These are phyloP conservation scores for Gloeostereum incarnatum DNA, from an alignment of 768 basidiomycete species.

Conservation along the genomic window DNA sequence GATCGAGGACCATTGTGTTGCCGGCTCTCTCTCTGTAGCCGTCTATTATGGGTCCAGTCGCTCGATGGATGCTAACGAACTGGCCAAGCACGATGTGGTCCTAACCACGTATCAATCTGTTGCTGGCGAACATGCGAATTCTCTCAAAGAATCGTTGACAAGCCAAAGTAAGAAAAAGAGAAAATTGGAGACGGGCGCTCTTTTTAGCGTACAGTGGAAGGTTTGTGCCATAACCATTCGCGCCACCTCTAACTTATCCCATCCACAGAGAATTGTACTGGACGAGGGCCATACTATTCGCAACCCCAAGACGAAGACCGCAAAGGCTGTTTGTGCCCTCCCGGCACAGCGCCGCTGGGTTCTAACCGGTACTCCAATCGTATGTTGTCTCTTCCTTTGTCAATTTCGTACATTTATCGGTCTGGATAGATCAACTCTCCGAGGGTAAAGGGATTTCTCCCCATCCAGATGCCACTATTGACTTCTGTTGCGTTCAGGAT, in stretches of 20 bases:
- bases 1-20: constrained; percentile 60
- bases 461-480: neutral
- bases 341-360: constrained; percentile 72
- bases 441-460: constrained; percentile 29
- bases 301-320: constrained; percentile 82
- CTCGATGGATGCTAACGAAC: constrained; percentile 42
- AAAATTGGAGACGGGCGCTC: constrained; percentile 36
- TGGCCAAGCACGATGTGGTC: constrained; percentile 67
- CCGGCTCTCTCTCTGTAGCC: constrained; percentile 40
- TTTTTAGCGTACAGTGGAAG: constrained; percentile 81
- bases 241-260: neutral
- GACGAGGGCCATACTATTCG: constrained; percentile 89
- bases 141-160: constrained; percentile 14
- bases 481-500: constrained; percentile 38
- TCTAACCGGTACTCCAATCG: constrained; percentile 82
- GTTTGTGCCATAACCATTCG: no score
- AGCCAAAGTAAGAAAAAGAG: constrained; percentile 50
- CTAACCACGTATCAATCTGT: constrained; percentile 81
- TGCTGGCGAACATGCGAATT: constrained; percentile 40
- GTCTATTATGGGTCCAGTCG: constrained; percentile 72
- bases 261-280: constrained; percentile 56
- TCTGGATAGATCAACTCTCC: constrained; percentile 71
- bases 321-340: constrained; percentile 54
- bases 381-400: constrained; percentile 26
- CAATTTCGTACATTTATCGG: constrained; percentile 2